Percentiles rank a stretch among this genome's conserved stretches.
These are phyloP conservation scores for Coemansia sp. DNA, from an alignment of 192 early-diverging fungal species.

Conservation along the genomic window DNA sequence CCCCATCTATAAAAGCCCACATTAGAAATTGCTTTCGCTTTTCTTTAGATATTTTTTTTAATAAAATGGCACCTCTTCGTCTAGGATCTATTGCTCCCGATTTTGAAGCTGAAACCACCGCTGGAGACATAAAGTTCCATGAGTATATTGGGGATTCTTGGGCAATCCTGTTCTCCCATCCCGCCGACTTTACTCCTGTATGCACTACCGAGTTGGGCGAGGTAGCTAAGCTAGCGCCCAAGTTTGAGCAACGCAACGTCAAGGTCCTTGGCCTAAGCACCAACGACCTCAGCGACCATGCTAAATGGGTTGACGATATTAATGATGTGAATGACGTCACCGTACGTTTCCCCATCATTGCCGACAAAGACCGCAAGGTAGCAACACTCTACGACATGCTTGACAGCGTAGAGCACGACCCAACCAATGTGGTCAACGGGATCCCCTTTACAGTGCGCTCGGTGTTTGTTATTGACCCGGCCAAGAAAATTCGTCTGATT, in stretches of 20 bases:
- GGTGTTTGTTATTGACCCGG: conserved; percentile 93
- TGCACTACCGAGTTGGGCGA: conserved; percentile 96
- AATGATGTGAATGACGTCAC: conserved; percentile 81
- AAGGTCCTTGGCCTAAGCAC: conserved; percentile 93
- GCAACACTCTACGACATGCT: conserved; percentile 96
- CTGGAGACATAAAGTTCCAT: conserved; percentile 91
- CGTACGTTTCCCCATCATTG: conserved; percentile 90
- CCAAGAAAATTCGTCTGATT: conserved; percentile 83
- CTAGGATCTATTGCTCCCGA: conserved; percentile 65
- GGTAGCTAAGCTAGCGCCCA: conserved; percentile 74
- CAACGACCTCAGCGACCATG: conserved; percentile 79
- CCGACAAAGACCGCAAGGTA: conserved; percentile 81
- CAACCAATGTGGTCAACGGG: conserved; percentile 82
- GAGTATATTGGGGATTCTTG: conserved; percentile 80
- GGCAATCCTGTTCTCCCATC: conserved; percentile 98
- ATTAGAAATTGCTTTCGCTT: not conserved
- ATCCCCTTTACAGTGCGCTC: conserved; percentile 94
- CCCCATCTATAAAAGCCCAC: too few relatives aligned
- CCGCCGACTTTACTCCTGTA: conserved; percentile 93
- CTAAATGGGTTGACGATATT: conserved; percentile 90
- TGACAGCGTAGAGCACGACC: conserved; percentile 81
- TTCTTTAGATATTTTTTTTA: not conserved
- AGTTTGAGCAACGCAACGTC: conserved; percentile 79
- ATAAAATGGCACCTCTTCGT: conserved; percentile 55
- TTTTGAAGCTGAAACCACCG: conserved; percentile 83